These are phyloP conservation scores for Allodekkera sacchari DNA, from an alignment of 805 yeast species.

Conservation along the genomic window DNA sequence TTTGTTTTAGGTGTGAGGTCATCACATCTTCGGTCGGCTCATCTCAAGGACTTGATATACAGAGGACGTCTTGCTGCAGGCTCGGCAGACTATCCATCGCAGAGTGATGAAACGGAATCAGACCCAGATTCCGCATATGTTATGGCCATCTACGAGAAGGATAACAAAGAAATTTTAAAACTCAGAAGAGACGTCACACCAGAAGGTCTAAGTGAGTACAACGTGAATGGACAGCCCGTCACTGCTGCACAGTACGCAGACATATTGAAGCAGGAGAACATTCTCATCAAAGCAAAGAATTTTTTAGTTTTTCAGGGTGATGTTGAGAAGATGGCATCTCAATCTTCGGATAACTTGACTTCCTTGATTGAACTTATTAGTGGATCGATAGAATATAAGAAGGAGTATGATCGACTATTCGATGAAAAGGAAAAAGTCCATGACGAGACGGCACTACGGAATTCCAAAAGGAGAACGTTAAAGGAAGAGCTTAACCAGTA, in stretches of 20 bases:
- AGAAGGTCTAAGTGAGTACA: constrained; percentile 59
- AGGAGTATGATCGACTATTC: constrained; percentile 57
- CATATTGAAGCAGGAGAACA: constrained; percentile 67
- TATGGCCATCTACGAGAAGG: constrained; percentile 63
- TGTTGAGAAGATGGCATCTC: constrained; percentile 87
- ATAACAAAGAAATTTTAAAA: constrained; percentile 47
- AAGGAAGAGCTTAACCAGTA: constrained; percentile 73
- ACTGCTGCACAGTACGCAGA: constrained; percentile 58
- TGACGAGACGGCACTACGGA: constrained; percentile 52
- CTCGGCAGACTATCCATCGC: constrained; percentile 13
- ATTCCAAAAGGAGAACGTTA: constrained; percentile 59
- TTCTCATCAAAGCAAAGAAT: constrained; percentile 81
- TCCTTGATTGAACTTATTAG: constrained; percentile 72
- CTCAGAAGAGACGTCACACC: constrained; percentile 55
- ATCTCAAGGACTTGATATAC: constrained; percentile 70
- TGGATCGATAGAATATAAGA: constrained; percentile 62
- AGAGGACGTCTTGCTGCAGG: constrained; percentile 48
- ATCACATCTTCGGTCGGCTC: constrained; percentile 64
- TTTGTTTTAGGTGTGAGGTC: constrained; percentile 85
- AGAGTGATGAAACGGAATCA: constrained; percentile 15
- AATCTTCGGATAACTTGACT: constrained; percentile 69
- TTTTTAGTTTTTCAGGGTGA: constrained; percentile 96
- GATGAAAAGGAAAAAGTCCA: constrained; percentile 61
- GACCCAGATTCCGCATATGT: constrained; percentile 58
- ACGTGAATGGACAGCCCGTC: constrained; percentile 51